Conservation (phyloP, 2,329 filamentous ascomycete species). For the Grosmannia clavigera region DNA sequence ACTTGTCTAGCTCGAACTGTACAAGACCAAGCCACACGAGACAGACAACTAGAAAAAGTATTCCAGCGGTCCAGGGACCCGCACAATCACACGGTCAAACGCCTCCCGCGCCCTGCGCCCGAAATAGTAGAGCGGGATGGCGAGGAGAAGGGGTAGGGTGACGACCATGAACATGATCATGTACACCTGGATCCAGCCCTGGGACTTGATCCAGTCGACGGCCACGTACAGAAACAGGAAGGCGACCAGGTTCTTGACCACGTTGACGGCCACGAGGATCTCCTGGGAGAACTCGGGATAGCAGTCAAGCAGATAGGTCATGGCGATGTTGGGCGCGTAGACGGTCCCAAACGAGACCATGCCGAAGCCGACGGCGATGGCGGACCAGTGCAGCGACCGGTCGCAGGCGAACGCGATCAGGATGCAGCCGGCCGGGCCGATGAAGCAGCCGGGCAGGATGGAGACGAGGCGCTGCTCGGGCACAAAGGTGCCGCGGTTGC, state of each 20-base stretch:
- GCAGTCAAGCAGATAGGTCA: slow-evolving; percentile 5
- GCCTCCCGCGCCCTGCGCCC: neutral
- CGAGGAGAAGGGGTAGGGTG: neutral
- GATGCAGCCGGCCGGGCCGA: neutral
- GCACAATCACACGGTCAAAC: neutral
- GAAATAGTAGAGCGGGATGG: neutral
- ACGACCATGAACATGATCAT: neutral
- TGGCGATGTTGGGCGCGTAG: neutral
- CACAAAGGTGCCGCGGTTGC: slow-evolving; percentile 2
- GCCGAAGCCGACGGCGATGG: neutral
- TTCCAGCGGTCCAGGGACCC: neutral
- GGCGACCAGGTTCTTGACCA: slow-evolving; percentile 3
- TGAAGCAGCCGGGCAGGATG: neutral
- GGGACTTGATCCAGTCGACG: neutral
- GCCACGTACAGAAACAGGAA: neutral
- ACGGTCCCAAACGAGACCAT: slow-evolving; percentile 1
- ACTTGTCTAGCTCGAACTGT: no score
- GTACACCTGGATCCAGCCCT: slow-evolving; percentile 2
- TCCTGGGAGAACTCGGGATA: slow-evolving; percentile 1
- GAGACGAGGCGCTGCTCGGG: slow-evolving; percentile 1
- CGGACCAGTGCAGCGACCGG: slow-evolving; percentile 2
- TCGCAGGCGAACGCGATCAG: slow-evolving; percentile 1
- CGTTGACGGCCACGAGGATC: slow-evolving; percentile 1
- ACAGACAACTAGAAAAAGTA: neutral
- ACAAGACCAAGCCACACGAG: no score